Percentiles rank a stretch among this genome's conserved stretches.
phyloP scores from a whole-genome alignment of 371 early-diverging fungal genomes.

The Mucor racemosus region DNA sequence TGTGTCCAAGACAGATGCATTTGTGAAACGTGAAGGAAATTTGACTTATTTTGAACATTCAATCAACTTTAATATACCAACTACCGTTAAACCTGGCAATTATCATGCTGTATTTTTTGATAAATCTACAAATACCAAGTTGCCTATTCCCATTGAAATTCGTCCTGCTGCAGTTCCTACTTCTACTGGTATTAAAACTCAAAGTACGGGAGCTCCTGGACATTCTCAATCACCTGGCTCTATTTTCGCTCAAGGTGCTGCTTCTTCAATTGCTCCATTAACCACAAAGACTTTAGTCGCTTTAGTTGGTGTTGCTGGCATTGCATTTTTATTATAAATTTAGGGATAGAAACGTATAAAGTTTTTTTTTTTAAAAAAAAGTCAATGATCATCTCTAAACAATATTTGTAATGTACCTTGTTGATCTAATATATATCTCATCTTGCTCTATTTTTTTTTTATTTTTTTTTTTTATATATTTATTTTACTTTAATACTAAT shows the following conservation, averaged over 20 bases:
- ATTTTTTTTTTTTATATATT: neutral
- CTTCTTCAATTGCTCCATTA: conserved; percentile 18
- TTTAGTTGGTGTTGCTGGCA: conserved; percentile 34
- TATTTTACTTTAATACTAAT: neutral
- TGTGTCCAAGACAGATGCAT: conserved; percentile 47
- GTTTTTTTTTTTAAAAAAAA: no score
- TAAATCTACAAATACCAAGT: conserved; percentile 45
- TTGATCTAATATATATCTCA: neutral
- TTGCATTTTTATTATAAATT: conserved; percentile 37
- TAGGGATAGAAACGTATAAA: neutral
- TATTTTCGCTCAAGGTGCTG: conserved; percentile 42
- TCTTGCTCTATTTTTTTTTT: neutral
- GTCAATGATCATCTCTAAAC: no score
- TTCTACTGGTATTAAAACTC: conserved; percentile 27
- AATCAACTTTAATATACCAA: conserved; percentile 49
- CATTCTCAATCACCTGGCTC: conserved; percentile 33
- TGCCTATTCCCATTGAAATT: conserved; percentile 52
- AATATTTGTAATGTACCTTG: neutral
- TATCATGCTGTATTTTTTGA: conserved; percentile 49
- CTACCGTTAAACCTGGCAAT: conserved; percentile 40
- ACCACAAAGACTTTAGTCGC: conserved; percentile 28
- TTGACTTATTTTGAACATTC: conserved; percentile 54
- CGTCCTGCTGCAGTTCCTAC: conserved; percentile 46
- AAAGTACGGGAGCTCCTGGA: conserved; percentile 30
- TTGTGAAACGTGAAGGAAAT: conserved; percentile 46